Base-by-base conservation (phyloP, 2,329 filamentous ascomycete genomes). In the Calonectria ilicicola region DNA sequence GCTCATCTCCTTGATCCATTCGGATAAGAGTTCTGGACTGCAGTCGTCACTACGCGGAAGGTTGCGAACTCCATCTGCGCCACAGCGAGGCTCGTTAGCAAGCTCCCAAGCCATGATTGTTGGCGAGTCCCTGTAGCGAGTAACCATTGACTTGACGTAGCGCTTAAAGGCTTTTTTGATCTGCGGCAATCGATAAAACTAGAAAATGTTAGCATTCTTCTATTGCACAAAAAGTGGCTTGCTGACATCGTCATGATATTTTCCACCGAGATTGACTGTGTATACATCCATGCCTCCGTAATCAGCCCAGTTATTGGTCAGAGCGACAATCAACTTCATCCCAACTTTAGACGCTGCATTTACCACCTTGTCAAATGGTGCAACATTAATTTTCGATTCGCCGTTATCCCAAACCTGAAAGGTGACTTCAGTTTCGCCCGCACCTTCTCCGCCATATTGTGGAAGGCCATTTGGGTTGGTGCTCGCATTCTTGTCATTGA, bases 51-150 rank as follows among this genome's bases (percentile, higher is more conserved):
- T 77, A 4, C 76, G 70, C 17, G 76, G 76, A 4, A 78, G 72
- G 44, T 78, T 78, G 5, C 87, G 86, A 9, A 76, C 77, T 8
- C 78, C 81, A 65, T 88, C 86, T 27, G 84, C 87, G 26, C 86
- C 86, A 79, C 87, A 89, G 70, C 87, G 86, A 23, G 86, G 86
- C 72, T 94, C 92, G 75, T 94, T 94, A 69, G 86, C 89, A 2
- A 94, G 84, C 77, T 94, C 92, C 92, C 92, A 94, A 0, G 91
- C 90, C 75, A 93, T 90, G 58, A 94, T 87, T 0, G 92, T 88
- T 0, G 89, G 83, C 0, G 90, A 92, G 73, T 86, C 84, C 56
- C 85, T 88, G 83, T 93, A 93, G 14, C 92, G 86, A 23, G 83
- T 88, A 2, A 94, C 87, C 8, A 94, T 86, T 0, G 85, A 84